Conservation (phyloP, 2,329 filamentous ascomycete species). For the Paraconiothyrium sp. region DNA sequence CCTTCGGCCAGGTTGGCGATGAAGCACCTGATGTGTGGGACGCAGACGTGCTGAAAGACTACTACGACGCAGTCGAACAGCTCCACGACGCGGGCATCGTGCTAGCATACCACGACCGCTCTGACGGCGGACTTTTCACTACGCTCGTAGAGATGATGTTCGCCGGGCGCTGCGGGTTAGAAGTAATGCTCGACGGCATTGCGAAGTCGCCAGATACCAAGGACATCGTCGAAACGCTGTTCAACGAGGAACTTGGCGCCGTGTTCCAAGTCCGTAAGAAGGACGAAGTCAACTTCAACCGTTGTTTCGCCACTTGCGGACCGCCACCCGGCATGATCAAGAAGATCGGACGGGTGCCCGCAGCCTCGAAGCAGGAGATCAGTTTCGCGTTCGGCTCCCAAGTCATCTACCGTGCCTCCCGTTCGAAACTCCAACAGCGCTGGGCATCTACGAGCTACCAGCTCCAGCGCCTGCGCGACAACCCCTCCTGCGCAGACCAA, state of each 20-base stretch:
- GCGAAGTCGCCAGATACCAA: conserved; percentile 68
- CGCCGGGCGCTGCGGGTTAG: conserved; percentile 87
- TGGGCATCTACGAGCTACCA: conserved; percentile 90
- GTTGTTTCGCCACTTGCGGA: conserved; percentile 90
- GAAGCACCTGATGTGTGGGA: conserved; percentile 88
- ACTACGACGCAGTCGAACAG: conserved; percentile 83
- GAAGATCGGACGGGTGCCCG: conserved; percentile 81
- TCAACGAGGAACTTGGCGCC: conserved; percentile 95
- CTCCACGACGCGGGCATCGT: conserved; percentile 76
- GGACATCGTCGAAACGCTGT: conserved; percentile 78
- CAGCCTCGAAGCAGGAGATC: conserved; percentile 76
- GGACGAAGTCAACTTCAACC: conserved; percentile 84
- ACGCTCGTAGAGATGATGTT: conserved; percentile 98
- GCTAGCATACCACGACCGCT: conserved; percentile 93
- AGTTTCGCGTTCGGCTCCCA: conserved; percentile 76
- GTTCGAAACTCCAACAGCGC: conserved; percentile 80
- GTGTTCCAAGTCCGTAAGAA: conserved; percentile 92
- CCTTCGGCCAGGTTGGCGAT: conserved; percentile 84
- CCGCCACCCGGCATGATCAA: conserved; percentile 82
- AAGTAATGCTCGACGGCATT: conserved; percentile 82
- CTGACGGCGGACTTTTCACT: conserved; percentile 90
- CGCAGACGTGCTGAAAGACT: conserved; percentile 82
- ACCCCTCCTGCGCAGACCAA: conserved; percentile 83
- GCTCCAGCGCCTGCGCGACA: conserved; percentile 91
- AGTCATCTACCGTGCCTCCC: conserved; percentile 73